Evolutionary conservation across 306 rosid genomes (phyloP).

Genomic region (Cercis canadensis): DNA sequence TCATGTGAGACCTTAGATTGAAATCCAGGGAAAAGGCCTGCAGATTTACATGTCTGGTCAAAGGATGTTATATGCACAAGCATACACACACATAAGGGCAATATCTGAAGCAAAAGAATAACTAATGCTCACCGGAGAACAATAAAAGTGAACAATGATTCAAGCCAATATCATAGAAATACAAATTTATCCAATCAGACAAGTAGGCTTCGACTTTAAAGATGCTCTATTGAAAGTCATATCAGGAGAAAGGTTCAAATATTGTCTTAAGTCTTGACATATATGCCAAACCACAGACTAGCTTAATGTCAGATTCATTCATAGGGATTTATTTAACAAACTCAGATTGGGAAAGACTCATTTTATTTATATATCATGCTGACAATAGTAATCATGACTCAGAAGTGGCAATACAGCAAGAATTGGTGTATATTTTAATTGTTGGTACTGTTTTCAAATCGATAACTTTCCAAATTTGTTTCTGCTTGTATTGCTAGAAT

Average conservation of each 20-base stretch:
- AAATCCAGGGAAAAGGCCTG: constrained; percentile 97
- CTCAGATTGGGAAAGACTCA: constrained; percentile 7
- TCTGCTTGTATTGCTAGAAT: no score
- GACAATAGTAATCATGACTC: neutral
- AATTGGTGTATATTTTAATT: no score
- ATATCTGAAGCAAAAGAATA: neutral
- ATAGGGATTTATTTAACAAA: constrained; percentile 4
- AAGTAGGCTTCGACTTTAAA: constrained; percentile 5
- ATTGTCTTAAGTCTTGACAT: constrained; percentile 16
- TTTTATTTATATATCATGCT: neutral
- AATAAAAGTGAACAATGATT: neutral
- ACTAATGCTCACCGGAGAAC: constrained; percentile 13
- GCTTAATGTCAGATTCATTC: constrained; percentile 23
- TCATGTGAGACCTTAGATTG: constrained; percentile 95
- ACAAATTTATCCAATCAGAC: constrained; percentile 16
- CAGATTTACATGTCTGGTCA: constrained; percentile 36
- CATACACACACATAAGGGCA: neutral
- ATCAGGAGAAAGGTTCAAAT: neutral
- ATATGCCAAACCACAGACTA: constrained; percentile 23
- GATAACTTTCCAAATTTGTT: constrained; percentile 1
- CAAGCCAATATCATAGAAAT: constrained; percentile 9
- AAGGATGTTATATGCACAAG: neutral
- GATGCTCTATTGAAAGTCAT: neutral
- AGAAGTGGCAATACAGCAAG: constrained; percentile 14
- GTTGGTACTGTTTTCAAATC: neutral